Evolutionary conservation across 2,329 filamentous ascomycete species (phyloP), one percentile per base, ranked within the genome.

Genomic region (Hypoxylon sp.): DNA sequence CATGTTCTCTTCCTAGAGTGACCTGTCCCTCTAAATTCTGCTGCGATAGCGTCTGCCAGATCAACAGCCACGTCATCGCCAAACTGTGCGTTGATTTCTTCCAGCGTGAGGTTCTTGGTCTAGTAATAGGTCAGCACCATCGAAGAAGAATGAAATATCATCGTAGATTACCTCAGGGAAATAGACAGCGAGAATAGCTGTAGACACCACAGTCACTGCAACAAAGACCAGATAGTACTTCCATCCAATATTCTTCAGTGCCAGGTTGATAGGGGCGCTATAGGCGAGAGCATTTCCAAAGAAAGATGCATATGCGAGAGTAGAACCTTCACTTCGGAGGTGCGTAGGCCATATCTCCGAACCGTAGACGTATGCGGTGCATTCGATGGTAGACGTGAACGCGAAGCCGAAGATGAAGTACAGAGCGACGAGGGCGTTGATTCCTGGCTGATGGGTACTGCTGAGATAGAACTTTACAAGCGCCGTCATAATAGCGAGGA

Each of bases 301-400:
- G 68, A 77, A 77, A 13, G 69, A 72, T 13, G 68, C 67, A 53
- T 70, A 73, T 3, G 55, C 62, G 19, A 71, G 47, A 11, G 69
- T 59, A 53, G 68, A 63, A 61, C 72, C 69, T 58, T 75, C 63
- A 59, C 71, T 74, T n/a, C 76, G 74, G 3, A 77, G 56, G 61
- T 78, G 76, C 2, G 77, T 80, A 6, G 77, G 78, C 74, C 75
- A 79, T 29, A 79, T 79, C 59, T 80, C 78, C 15, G 72, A 75
- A 10, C 71, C 72, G 50, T 80, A 80, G 15, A 78, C 75, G 46
- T 78, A 79, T 6, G 71, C 57, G 0, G 74, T 73, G 47, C 75
- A 75, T 42, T 78, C 76, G 35, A 76, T 67, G 15, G 74, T 75
- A 3, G 63, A 68, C 3, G 73, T 74, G 53, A 71, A 78, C 53